A percentile compares a stretch with the other conserved stretches of the same genome.
phyloP scores from a whole-genome alignment of 2,329 filamentous ascomycete genomes.

The Diaporthe citriasiana region DNA sequence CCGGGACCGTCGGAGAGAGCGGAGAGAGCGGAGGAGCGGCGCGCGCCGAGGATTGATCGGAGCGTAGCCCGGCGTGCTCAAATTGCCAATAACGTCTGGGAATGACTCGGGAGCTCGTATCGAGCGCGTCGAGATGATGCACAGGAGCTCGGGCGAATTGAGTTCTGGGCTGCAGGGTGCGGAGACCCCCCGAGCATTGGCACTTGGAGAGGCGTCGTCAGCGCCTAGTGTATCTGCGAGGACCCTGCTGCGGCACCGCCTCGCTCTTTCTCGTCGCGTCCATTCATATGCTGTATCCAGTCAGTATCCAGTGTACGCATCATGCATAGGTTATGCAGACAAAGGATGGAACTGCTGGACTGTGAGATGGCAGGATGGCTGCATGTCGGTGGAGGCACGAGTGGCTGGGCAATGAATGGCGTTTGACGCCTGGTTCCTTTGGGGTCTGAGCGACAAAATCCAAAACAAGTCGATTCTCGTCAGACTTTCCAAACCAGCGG shows the following conservation, averaged over 20 bases:
- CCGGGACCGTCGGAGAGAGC: background rate
- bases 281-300: background rate
- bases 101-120: constrained; percentile 26
- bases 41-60: constrained; percentile 14
- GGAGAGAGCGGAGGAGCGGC: background rate
- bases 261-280: background rate
- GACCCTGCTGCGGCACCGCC: background rate
- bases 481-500: constrained; percentile 18
- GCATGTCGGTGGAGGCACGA: background rate
- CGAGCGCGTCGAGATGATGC: constrained; percentile 17
- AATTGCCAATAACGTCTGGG: constrained; percentile 5
- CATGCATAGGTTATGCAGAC: background rate
- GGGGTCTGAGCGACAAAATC: constrained; percentile 29
- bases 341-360: background rate
- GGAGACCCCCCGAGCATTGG: constrained; percentile 18
- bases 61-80: background rate
- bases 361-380: background rate
- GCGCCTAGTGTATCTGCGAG: constrained; percentile 5
- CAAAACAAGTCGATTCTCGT: constrained; percentile 31
- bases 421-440: constrained; percentile 30
- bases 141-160: constrained; percentile 16
- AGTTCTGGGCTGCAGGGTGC: constrained; percentile 1
- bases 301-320: background rate
- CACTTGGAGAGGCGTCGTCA: constrained; percentile 16
- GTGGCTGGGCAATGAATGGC: constrained; percentile 1